Evolutionary conservation across 176 grass and related monocot species (phyloP), one percentile per base, ranked within the genome.

Genomic region (Dendrocalamus sinicus): DNA sequence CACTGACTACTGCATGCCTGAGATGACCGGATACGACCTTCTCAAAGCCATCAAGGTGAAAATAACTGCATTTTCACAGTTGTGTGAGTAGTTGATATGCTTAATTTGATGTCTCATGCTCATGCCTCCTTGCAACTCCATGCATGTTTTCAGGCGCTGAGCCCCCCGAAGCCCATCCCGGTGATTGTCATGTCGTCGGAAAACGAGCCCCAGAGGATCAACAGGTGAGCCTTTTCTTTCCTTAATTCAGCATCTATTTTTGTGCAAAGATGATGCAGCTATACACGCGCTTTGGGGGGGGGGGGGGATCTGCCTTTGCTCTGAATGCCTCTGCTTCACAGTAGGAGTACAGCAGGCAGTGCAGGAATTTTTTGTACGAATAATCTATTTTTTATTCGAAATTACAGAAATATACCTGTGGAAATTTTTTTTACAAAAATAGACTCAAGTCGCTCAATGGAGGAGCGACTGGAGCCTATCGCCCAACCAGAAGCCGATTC

Each of bases 101-200:
- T 47, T 75, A 14, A n/a, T 64, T 17, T 77, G 28, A 66, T 6
- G 41, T 20, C 43, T 47, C 24, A 8, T 8, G 16, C 16, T 9
- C 28, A 68, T 20, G 0, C 65, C 61, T 10, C 6, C 17, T 20
- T 47, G 10, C 43, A 59, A 57, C 47, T 16, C 43, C 4, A 15
- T 79, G 41, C 48, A 24, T 61, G 67, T 89, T 19, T 54, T 79
- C 85, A 92, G 94, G 90, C 93, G n/a, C 81, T 90, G 90, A 96
- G 83, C 77, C 87, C 83, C 20, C 88, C 82, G 66, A 99, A 89
- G 87, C 79, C 90, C 1, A 96, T 99, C 55, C 97, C 97, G 61
- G 94, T 99, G 53, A 84, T 99, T 83, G 80, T 99, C 88, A 99
- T 99, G 97, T 99, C 97, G 50, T 99, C 97, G 43, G 97, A 99